Evolutionary conservation across 2,329 filamentous ascomycete species (phyloP).

Genomic region (Aspergillus eucalypticola): DNA sequence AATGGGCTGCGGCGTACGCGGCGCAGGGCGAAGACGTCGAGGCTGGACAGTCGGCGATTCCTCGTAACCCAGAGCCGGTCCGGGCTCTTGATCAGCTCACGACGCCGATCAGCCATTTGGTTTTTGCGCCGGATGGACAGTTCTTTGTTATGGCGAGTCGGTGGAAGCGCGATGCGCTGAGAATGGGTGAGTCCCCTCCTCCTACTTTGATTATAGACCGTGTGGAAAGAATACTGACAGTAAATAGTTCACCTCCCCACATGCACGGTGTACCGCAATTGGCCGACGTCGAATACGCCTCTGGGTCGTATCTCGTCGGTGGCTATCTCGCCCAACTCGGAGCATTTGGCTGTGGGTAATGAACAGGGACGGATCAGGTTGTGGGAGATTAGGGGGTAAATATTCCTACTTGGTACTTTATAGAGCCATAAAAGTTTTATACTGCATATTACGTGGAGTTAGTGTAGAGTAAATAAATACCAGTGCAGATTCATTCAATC

Average conservation of each 20-base stretch:
- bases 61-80: constrained; percentile 68
- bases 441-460: not conserved
- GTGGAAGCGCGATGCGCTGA: constrained; percentile 84
- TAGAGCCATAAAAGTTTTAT: not conserved
- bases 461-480: not conserved
- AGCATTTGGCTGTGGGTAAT: constrained; percentile 81
- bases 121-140: constrained; percentile 87
- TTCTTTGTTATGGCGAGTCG: constrained; percentile 81
- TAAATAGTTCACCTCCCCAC: constrained; percentile 75
- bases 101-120: constrained; percentile 75
- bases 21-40: constrained; percentile 24
- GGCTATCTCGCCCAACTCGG: constrained; percentile 65
- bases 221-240: constrained; percentile 9
- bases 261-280: constrained; percentile 94
- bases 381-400: constrained; percentile 79
- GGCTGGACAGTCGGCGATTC: constrained; percentile 48
- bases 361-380: constrained; percentile 83
- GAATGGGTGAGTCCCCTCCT: constrained; percentile 54
- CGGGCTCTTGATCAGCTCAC: constrained; percentile 81
- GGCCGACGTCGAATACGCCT: constrained; percentile 89
- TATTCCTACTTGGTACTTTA: not conserved
- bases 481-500: no score
- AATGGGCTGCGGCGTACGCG: constrained; percentile 53
- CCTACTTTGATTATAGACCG: not conserved
- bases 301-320: constrained; percentile 78